phyloP scores from a whole-genome alignment of 257 asterid species.

The Nicotiana obtusifolia region DNA sequence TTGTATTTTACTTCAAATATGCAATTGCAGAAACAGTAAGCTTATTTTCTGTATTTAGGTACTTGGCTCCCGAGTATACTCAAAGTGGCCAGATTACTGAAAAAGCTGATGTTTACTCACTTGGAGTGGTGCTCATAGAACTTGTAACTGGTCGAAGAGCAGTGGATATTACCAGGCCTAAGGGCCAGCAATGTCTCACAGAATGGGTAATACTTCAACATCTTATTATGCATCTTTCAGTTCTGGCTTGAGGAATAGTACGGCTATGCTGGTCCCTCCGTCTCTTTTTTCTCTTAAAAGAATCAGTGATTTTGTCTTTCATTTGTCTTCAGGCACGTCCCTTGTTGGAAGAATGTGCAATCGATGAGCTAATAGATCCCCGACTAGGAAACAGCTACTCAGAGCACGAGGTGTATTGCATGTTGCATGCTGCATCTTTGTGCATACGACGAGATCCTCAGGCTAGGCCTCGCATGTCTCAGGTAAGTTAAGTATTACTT shows the following conservation, averaged over 20 bases:
- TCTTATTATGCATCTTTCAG: background rate
- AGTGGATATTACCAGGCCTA: conserved; percentile 62
- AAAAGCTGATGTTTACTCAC: conserved; percentile 68
- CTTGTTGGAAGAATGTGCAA: conserved; percentile 44
- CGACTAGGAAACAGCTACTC: conserved; percentile 29
- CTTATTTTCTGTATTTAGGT: conserved; percentile 27
- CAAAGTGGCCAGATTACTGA: conserved; percentile 81
- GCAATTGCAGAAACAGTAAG: background rate
- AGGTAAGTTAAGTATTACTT: conserved; percentile 30
- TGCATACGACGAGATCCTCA: conserved; percentile 62
- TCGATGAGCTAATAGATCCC: conserved; percentile 53
- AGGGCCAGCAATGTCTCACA: conserved; percentile 67
- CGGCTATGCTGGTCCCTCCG: background rate
- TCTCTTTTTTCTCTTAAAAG: no score
- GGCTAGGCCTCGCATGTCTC: conserved; percentile 78
- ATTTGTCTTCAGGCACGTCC: conserved; percentile 52
- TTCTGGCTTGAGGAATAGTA: background rate
- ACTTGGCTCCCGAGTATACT: conserved; percentile 76
- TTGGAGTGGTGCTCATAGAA: conserved; percentile 69
- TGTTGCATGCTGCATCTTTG: conserved; percentile 69
- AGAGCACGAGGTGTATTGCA: conserved; percentile 48
- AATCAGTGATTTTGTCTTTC: background rate
- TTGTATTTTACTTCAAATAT: background rate
- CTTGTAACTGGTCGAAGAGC: conserved; percentile 69
- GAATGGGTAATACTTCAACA: conserved; percentile 47